A percentile compares a stretch with the other conserved stretches of the same genome.
These are phyloP conservation scores for Pseudofabraea citricarpa DNA, from an alignment of 2,329 filamentous ascomycete genomes.

Conservation along the genomic window DNA sequence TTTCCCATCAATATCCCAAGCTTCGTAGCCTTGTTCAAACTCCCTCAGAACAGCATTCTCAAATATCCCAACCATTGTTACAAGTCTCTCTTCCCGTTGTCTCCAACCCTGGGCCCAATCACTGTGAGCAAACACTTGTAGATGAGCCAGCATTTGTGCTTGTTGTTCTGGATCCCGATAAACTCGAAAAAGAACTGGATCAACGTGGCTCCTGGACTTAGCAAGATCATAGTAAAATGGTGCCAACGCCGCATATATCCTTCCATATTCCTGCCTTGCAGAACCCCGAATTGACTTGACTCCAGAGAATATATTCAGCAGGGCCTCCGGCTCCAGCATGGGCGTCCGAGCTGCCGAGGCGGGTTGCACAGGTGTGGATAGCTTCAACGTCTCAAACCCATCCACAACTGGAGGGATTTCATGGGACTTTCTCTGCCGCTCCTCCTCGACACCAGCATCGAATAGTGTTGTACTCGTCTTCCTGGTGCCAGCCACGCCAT, in stretches of 20 bases:
- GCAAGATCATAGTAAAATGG: conserved; percentile 86
- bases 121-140: conserved; percentile 72
- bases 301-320: conserved; percentile 65
- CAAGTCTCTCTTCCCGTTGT: conserved; percentile 66
- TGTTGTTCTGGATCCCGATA: conserved; percentile 88
- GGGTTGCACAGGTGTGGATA: conserved; percentile 36
- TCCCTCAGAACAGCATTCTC: conserved; percentile 87
- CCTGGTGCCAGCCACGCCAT: conserved; percentile 16
- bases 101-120: conserved; percentile 75
- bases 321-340: conserved; percentile 54
- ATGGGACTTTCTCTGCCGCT: conserved; percentile 40
- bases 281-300: conserved; percentile 76
- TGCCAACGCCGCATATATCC: conserved; percentile 79
- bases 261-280: conserved; percentile 86
- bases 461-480: conserved; percentile 60
- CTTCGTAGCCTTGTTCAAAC: conserved; percentile 89
- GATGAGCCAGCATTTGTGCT: conserved; percentile 80
- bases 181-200: conserved; percentile 79
- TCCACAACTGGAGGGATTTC: conserved; percentile 42
- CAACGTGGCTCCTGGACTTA: conserved; percentile 65
- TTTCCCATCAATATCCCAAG: conserved; percentile 78
- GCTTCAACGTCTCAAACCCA: conserved; percentile 74
- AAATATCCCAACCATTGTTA: conserved; percentile 74
- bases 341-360: conserved; percentile 30
- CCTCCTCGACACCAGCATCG: conserved; percentile 66